These are phyloP conservation scores for Pleurotus salmoneostramineus DNA, from an alignment of 768 basidiomycete genomes.

Conservation along the genomic window DNA sequence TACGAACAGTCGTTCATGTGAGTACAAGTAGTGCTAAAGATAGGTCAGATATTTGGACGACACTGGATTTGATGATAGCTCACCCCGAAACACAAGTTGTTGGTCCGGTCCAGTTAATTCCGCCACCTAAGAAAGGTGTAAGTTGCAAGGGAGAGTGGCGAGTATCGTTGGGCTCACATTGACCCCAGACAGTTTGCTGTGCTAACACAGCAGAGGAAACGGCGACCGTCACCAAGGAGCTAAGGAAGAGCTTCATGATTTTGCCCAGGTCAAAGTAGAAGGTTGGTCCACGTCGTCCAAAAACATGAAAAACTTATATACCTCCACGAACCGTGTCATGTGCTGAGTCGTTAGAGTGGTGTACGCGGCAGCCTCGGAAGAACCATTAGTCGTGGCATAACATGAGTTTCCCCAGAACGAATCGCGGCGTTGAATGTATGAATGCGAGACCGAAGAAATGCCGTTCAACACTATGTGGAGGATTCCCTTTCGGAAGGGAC, in stretches of 20 bases:
- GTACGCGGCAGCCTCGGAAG: not conserved
- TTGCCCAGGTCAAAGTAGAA: not conserved
- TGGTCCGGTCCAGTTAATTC: constrained; percentile 34
- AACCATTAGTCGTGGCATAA: not conserved
- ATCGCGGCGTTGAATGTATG: not conserved
- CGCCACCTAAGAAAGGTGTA: constrained; percentile 15
- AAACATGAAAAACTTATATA: not conserved
- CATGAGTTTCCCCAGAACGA: not conserved
- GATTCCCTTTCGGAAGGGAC: too few species aligned
- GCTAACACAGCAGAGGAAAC: constrained; percentile 14
- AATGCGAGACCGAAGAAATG: not conserved
- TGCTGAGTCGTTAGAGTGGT: not conserved
- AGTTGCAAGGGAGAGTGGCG: not conserved
- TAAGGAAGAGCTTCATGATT: not conserved
- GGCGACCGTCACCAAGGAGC: constrained; percentile 1
- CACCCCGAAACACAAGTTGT: constrained; percentile 39
- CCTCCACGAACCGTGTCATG: not conserved
- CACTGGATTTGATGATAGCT: not conserved
- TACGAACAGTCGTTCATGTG: constrained; percentile 23
- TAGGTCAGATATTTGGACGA: not conserved
- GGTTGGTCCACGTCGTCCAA: too few species aligned
- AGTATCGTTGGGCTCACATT: constrained; percentile 14
- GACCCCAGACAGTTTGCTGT: constrained; percentile 17
- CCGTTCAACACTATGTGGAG: not conserved
- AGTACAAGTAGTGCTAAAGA: constrained; percentile 17